phyloP scores from a whole-genome alignment of 2,329 filamentous ascomycete species.

The Botryotinia convoluta region DNA sequence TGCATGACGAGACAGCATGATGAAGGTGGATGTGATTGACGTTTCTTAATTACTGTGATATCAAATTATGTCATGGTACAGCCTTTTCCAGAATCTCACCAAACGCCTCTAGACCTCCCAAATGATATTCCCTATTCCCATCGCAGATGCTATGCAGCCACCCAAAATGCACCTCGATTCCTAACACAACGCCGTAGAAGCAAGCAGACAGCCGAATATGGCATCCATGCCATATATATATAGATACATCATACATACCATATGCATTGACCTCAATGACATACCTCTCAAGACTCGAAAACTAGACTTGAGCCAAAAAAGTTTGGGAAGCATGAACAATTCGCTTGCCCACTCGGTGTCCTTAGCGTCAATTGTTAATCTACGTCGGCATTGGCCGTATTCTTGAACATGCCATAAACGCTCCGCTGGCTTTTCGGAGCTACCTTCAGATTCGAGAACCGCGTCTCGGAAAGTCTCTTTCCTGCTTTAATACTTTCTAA shows the following conservation, averaged over 20 bases:
- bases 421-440: slow-evolving; percentile 62
- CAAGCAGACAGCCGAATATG: slow-evolving; percentile 26
- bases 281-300: slow-evolving; percentile 14
- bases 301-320: background rate
- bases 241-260: slow-evolving; percentile 17
- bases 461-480: slow-evolving; percentile 70
- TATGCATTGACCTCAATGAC: slow-evolving; percentile 21
- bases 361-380: slow-evolving; percentile 13
- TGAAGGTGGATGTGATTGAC: background rate
- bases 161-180: slow-evolving; percentile 19
- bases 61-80: slow-evolving; percentile 12
- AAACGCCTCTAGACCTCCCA: background rate
- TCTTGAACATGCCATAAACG: slow-evolving; percentile 54
- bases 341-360: slow-evolving; percentile 9
- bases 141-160: slow-evolving; percentile 26
- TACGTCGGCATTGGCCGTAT: slow-evolving; percentile 23
- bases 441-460: slow-evolving; percentile 64
- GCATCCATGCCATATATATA: slow-evolving; percentile 21
- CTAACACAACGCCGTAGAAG: slow-evolving; percentile 21
- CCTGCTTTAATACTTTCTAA: slow-evolving; percentile 79
- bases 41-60: slow-evolving; percentile 1
- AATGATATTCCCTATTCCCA: background rate
- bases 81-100: background rate
- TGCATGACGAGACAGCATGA: background rate
- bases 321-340: slow-evolving; percentile 1